These are phyloP conservation scores for Aspergillus hortae DNA, from an alignment of 2,329 filamentous ascomycete species.

Conservation along the genomic window DNA sequence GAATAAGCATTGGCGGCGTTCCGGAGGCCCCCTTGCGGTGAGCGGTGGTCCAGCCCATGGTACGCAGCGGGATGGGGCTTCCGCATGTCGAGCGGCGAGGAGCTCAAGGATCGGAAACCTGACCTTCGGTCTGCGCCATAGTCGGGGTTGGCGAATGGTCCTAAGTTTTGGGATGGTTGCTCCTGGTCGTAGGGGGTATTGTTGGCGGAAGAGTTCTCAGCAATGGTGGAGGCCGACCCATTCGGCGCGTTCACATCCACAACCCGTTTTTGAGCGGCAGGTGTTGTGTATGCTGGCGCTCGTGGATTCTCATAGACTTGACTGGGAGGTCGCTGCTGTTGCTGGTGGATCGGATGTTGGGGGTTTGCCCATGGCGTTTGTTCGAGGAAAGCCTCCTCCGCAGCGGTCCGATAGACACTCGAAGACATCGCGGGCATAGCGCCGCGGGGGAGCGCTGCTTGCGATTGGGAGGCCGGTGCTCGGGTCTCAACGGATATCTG, in stretches of 20 bases:
- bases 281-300: slow-evolving; percentile 37
- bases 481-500: slow-evolving; percentile 31
- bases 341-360: slow-evolving; percentile 67
- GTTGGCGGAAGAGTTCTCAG: slow-evolving; percentile 43
- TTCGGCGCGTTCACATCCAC: slow-evolving; percentile 41
- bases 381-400: slow-evolving; percentile 82
- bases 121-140: slow-evolving; percentile 33
- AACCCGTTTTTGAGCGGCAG: slow-evolving; percentile 43
- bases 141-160: slow-evolving; percentile 28
- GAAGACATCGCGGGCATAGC: slow-evolving; percentile 32
- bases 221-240: slow-evolving; percentile 46
- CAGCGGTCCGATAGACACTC: slow-evolving; percentile 47
- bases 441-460: slow-evolving; percentile 27
- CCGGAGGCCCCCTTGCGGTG: slow-evolving; percentile 14
- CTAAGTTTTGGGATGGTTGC: slow-evolving; percentile 24
- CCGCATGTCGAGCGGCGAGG: slow-evolving; percentile 38
- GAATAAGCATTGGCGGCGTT: slow-evolving; percentile 29
- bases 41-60: slow-evolving; percentile 23
- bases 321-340: slow-evolving; percentile 31
- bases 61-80: slow-evolving; percentile 31
- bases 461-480: slow-evolving; percentile 20
- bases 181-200: slow-evolving; percentile 44
- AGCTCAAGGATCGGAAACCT: slow-evolving; percentile 35
- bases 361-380: slow-evolving; percentile 92
- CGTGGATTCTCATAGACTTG: slow-evolving; percentile 33